phyloP scores from a whole-genome alignment of 345 rosid species.

The Citrus glauca region DNA sequence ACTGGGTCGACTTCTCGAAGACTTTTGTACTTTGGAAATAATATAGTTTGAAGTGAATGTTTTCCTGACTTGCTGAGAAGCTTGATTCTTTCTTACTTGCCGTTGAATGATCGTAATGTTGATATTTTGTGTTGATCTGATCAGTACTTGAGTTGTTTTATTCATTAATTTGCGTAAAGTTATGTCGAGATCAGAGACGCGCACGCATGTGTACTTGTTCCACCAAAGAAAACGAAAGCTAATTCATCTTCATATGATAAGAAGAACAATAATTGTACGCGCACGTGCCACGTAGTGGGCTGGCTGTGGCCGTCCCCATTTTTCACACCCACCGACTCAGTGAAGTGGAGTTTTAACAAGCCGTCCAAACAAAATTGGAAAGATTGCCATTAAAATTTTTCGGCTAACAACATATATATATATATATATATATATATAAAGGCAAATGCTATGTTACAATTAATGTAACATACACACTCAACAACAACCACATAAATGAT shows the following conservation, averaged over 20 bases:
- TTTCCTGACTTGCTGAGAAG: neutral
- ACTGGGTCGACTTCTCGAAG: neutral
- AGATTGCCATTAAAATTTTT: too few species aligned
- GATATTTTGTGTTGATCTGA: neutral
- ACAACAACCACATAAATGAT: too few species aligned
- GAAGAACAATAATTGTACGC: neutral
- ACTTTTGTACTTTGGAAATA: neutral
- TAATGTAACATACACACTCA: too few species aligned
- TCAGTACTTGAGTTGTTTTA: neutral
- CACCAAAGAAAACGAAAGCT: neutral
- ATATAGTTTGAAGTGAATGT: neutral
- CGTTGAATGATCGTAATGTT: neutral
- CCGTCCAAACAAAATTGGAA: neutral
- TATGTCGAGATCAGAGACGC: too few species aligned
- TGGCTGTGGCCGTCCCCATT: neutral
- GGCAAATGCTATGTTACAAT: too few species aligned
- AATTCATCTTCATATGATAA: neutral
- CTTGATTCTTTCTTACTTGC: neutral
- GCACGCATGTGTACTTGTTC: neutral
- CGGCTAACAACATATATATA: too few species aligned
- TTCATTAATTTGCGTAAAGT: too few species aligned
- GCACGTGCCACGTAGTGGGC: neutral
- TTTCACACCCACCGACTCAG: neutral
- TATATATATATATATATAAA: too few species aligned
- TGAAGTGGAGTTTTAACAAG: neutral